These are phyloP conservation scores for Mycosphaerelloides madeirae DNA, from an alignment of 2,329 filamentous ascomycete genomes.

Conservation along the genomic window DNA sequence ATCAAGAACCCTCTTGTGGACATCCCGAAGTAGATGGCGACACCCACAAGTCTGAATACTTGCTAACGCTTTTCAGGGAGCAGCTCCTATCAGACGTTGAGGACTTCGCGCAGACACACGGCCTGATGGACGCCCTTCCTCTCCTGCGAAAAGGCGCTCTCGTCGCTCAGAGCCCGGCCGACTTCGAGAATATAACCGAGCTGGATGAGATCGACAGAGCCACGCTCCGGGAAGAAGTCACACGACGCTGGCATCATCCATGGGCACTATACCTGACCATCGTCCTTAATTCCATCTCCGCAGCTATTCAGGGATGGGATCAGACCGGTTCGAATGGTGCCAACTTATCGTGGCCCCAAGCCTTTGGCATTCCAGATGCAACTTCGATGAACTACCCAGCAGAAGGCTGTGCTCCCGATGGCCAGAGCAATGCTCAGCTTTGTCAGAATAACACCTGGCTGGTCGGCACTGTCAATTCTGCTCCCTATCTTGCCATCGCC, in stretches of 20 bases:
- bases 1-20: slow-evolving; percentile 54
- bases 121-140: slow-evolving; percentile 37
- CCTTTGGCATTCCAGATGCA: slow-evolving; percentile 25
- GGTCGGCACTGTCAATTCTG: slow-evolving; percentile 46
- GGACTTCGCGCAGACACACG: slow-evolving; percentile 46
- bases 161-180: slow-evolving; percentile 64
- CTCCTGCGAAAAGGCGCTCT: slow-evolving; percentile 51
- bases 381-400: too few species aligned
- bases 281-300: slow-evolving; percentile 13
- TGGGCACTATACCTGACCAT: slow-evolving; percentile 46
- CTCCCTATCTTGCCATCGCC: slow-evolving; percentile 41
- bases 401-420: too few species aligned
- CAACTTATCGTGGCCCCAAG: slow-evolving; percentile 26
- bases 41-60: too few species aligned
- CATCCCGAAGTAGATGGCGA: slow-evolving; percentile 46
- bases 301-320: slow-evolving; percentile 29
- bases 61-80: too few species aligned
- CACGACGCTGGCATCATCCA: slow-evolving; percentile 58
- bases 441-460: slow-evolving; percentile 18
- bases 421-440: too few species aligned
- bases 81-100: slow-evolving; percentile 53
- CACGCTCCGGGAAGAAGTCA: slow-evolving; percentile 56
- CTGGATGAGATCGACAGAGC: slow-evolving; percentile 58
- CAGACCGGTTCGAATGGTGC: slow-evolving; percentile 31
- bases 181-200: slow-evolving; percentile 58